phyloP scores from a whole-genome alignment of 1,139 yeast genomes.

The Pichia sp. region DNA sequence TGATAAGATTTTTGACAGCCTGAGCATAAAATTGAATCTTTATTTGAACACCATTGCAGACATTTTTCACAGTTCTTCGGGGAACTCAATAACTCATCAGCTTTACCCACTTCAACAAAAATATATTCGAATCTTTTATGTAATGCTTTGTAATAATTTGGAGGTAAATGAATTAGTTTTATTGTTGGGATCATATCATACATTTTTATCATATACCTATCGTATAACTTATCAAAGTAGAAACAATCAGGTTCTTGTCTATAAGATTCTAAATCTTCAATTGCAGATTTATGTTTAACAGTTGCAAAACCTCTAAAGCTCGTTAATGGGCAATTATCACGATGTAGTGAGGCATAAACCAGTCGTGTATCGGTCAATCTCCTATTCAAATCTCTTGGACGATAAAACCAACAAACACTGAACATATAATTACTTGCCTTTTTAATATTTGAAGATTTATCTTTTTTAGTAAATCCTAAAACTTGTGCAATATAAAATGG shows the following conservation, averaged over 20 bases:
- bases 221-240: constrained; percentile 82
- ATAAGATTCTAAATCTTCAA: constrained; percentile 48
- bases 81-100: constrained; percentile 56
- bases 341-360: constrained; percentile 79
- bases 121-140: constrained; percentile 65
- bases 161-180: constrained; percentile 48
- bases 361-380: constrained; percentile 65
- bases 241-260: constrained; percentile 60
- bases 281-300: constrained; percentile 63
- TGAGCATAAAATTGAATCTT: constrained; percentile 79
- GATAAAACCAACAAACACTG: constrained; percentile 84
- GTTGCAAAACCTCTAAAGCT: constrained; percentile 72
- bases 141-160: constrained; percentile 57
- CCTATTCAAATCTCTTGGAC: constrained; percentile 79
- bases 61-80: constrained; percentile 73
- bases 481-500: constrained; percentile 87
- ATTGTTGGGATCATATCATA: constrained; percentile 70
- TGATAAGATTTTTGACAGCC: constrained; percentile 68
- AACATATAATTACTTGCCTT: constrained; percentile 49
- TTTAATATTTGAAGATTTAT: constrained; percentile 21
- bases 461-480: constrained; percentile 59
- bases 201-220: constrained; percentile 76
- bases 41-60: constrained; percentile 74
- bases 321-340: constrained; percentile 72
- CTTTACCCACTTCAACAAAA: constrained; percentile 66